Base-by-base conservation (phyloP, 2,329 filamentous ascomycete genomes). In the Sporothrix brasiliensis region DNA sequence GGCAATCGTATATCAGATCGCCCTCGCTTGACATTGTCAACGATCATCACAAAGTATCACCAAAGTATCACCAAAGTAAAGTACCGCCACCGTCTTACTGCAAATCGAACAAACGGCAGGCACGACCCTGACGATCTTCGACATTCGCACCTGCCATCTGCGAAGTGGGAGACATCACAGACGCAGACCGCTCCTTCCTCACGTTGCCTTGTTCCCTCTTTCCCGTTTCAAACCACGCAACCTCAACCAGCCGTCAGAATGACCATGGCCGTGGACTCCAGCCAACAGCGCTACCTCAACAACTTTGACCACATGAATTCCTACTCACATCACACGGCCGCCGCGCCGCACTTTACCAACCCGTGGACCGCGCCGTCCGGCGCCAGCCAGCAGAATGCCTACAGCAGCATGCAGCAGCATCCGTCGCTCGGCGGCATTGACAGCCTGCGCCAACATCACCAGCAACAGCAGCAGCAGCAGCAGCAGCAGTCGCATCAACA, bases 191-290 rank as follows among this genome's bases (percentile, higher is more conserved):
- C 39, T 27, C 39, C 21, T 47, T 63, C 39, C 58, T 60, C 56
- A n/a, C 27, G 39, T 21, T n/a, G 14, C 13, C 11, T 34, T 34
- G n/a, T 24, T 21, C 16, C 16, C 19, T 58, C 54, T 11, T 44
- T 21, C 16, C 13, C 24, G 6, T 60, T 41, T 44, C 3, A 30
- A 19, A 10, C 39, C 11, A 24, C 24, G 24, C 44, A 65, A 7
- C 19, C 27, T 7, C 60, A 24, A 34, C 27, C 16, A 67, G 27
- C n/a, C 13, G 16, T 75, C 83, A 88, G 81, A 81, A 97, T 97
- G 93, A 95, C 93, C 83, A 97, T 97, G 93, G 92, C 94, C 81
- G 88, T 97, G 84, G 93, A 97, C 83, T 89, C 89, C 78, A 92
- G 93, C 81, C 93, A 94, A 83, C 92, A 89, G 84, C 88, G 88